Evolutionary conservation across 305 asterid genomes (phyloP), one percentile per base, ranked within the genome.

Genomic region (Fraxinus sp.): DNA sequence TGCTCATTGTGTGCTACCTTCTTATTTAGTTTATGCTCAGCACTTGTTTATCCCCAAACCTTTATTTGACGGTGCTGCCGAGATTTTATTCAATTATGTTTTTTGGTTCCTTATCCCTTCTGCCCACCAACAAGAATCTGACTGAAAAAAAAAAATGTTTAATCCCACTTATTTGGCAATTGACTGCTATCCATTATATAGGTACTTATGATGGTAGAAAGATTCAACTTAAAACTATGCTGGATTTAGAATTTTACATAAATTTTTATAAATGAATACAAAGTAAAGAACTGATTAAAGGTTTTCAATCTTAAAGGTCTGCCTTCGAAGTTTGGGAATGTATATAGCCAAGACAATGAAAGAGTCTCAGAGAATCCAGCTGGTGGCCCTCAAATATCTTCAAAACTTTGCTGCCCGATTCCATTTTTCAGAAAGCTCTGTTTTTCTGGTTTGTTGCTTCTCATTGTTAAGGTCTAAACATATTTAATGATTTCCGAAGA

Each of bases 281-380:
- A 10, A 26, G 24, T 66, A 68, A 66, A 13, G 59, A 74, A 44
- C 26, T 78, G 73, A 70, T 77, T 30, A 18, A 11, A 68, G 8
- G 39, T 39, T 74, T 83, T 26, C 83, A 32, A 33, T 86, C n/a
- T 82, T 82, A 24, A 81, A 86, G 89, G 87, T 76, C 74, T 81
- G n/a, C 89, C 89, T 78, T 11, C 44, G 55, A 81, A 68, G 68
- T 83, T 76, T 59, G 77, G 76, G 39, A 75, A 75, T 32, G 24
- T 81, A 41, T 78, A 78, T 55, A 74, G 74, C 68, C 79, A 78
- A 52, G 74, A 49, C 10, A 28, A 32, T 4, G 80, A 55, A 78
- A 66, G 74, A 55, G 79, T 57, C 46, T 16, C 37, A 2, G 80
- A 79, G 49, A 77, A 82, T 78, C 79, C 84, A 39, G 74, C 72